Base-by-base conservation (phyloP, 768 basidiomycete species). In the Amanita phalloides region DNA sequence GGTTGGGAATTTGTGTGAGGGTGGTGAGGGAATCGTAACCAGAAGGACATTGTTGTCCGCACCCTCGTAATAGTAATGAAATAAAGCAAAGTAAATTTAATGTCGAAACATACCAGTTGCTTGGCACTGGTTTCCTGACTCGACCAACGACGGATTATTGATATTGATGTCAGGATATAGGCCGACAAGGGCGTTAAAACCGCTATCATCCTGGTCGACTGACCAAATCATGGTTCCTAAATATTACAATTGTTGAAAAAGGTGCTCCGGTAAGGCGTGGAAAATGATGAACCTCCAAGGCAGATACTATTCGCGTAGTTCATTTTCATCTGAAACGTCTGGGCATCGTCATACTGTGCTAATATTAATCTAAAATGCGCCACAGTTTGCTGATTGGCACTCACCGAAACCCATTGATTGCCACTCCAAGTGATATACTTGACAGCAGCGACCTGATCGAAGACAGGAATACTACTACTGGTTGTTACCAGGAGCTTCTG, bases 171-270 rank as follows among this genome's bases (percentile, higher is more conserved):
- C 42, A 3, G 54, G 45, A 37, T 55, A 53, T 11, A 53, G 23
- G 17, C 46, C 41, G 21, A n/a, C 33, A 37, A 54, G 39, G 23
- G 45, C 51, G 48, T 42, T 42, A 45, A 25, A 33, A 8, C 48
- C 39, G 43, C n/a, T 45, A 30, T 58, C 53, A 36, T 58, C 57
- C 42, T 57, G 56, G 42, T 57, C 56, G 26, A 55, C 25, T 32
- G 23, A 20, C 62, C 62, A 63, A 17, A 63, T 57, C 60, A 63
- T 60, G 0, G 57, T 56, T 10, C 62, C 62, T 17, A 17, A 17
- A 17, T 17, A 17, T 17, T 17, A 17, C 17, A 17, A 17, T 17
- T 17, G 17, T 17, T 17, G 17, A 17, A 17, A 17, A 17, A 17
- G 17, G 17, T 17, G 17, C 17, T 17, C 17, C 17, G 17, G 17